Base-by-base conservation (phyloP, 441 rosid species). In the Lepidium campestre region DNA sequence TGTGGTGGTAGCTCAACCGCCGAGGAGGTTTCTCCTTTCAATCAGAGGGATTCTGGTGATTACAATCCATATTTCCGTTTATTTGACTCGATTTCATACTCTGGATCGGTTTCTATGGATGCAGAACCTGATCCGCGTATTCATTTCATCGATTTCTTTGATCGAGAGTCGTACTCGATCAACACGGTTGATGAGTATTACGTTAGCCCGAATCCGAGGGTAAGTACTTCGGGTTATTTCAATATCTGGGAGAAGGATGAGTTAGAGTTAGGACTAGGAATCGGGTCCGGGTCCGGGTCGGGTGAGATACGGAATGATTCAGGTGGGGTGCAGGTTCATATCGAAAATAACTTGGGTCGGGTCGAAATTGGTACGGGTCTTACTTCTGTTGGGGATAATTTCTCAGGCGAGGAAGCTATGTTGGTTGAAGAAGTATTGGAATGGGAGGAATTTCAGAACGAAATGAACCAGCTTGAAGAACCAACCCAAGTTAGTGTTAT, bases 151-250 rank as follows among this genome's bases (percentile, higher is more conserved):
- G 42, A 59, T 53, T 70, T 75, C 60, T 58, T 75, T 7, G 48
- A 66, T 15, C 53, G 55, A n/a, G 68, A 65, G 44, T 6, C 63
- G 17, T 11, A 39, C 39, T 56, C 47, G 37, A 35, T 64, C 22
- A 48, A 41, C 0, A 32, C 14, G 13, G 18, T 6, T 1, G 15
- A 17, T 52, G 62, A 65, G 73, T 77, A 36, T 81, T 66, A 64
- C 88, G 78, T 79, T 70, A 87, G 77, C 56, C 74, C 86, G 41
- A 63, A 36, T 42, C 71, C 27, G 57, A 48, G 48, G 37, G 14
- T 15, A 42, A 11, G 52, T 37, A 29, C 3, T 65, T 17, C 13
- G 0, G 27, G 5, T 37, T 42, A 3, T 53, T 53, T 53, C 15
- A 6, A 57, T 50, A 0, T 62, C 2, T 57, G 37, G 41, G 50